These are phyloP conservation scores for Chaetomiaceae sp. DNA, from an alignment of 2,329 filamentous ascomycete genomes.

Conservation along the genomic window DNA sequence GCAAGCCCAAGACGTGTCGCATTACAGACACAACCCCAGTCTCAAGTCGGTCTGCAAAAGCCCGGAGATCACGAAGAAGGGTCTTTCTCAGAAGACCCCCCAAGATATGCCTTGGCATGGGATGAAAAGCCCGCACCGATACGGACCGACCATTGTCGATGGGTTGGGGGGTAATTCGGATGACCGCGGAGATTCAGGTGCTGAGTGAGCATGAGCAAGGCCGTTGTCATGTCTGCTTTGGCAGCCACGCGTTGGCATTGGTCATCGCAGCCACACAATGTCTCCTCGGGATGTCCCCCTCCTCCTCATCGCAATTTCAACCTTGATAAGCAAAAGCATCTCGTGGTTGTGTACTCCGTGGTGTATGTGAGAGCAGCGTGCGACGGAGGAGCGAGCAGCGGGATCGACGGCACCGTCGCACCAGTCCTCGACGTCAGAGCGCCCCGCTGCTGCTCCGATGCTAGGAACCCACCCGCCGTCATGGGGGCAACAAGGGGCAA, in stretches of 20 bases:
- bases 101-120: slow-evolving; percentile 1
- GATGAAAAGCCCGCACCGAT: slow-evolving; percentile 6
- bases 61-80: too few species aligned
- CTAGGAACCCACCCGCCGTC: slow-evolving; percentile 8
- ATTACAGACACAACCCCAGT: background rate
- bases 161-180: background rate
- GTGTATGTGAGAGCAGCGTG: too few species aligned
- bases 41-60: background rate
- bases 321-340: too few species aligned
- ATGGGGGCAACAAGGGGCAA: background rate
- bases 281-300: slow-evolving; percentile 10
- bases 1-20: background rate
- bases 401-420: background rate
- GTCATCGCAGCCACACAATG: background rate
- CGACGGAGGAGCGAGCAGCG: too few species aligned
- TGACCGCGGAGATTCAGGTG: slow-evolving; percentile 16
- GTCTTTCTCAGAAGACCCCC: too few species aligned
- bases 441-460: slow-evolving; percentile 8
- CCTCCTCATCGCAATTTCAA: too few species aligned
- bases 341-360: too few species aligned
- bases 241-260: slow-evolving; percentile 1
- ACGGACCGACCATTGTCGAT: background rate
- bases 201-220: slow-evolving; percentile 19
- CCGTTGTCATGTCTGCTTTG: background rate
- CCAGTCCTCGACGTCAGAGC: slow-evolving; percentile 13